phyloP scores from a whole-genome alignment of 2,329 filamentous ascomycete species.

The Fusarium nygamai region DNA sequence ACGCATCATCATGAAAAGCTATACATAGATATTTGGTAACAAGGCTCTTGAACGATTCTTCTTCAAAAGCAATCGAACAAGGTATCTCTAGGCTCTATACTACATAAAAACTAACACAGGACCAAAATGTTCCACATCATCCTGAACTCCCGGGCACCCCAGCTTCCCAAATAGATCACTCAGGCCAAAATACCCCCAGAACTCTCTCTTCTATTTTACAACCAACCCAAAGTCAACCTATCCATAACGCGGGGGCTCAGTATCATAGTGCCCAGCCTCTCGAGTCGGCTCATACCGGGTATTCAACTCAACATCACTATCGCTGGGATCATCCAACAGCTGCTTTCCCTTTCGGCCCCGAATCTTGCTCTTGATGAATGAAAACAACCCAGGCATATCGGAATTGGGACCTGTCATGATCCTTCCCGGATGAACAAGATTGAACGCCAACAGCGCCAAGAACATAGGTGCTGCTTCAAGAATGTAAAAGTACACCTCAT shows the following conservation, averaged over 20 bases:
- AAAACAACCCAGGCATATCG: slow-evolving; percentile 33
- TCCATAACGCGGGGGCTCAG: background rate
- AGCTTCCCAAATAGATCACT: fast-evolving
- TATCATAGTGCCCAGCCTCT: background rate
- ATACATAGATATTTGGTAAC: fast-evolving
- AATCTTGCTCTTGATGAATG: slow-evolving; percentile 8
- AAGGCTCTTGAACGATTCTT: fast-evolving
- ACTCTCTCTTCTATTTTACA: fast-evolving
- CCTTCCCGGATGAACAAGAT: slow-evolving; percentile 53
- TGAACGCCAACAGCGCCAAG: slow-evolving; percentile 53
- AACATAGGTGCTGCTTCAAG: slow-evolving; percentile 58
- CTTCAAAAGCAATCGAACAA: background rate
- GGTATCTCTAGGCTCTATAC: background rate
- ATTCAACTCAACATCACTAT: slow-evolving; percentile 26
- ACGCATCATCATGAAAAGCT: fast-evolving
- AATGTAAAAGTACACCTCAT: slow-evolving; percentile 59
- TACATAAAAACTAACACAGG: background rate
- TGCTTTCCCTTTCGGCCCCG: background rate
- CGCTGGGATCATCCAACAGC: slow-evolving; percentile 24
- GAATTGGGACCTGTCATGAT: slow-evolving; percentile 29
- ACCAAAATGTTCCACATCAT: fast-evolving
- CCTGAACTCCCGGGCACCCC: background rate
- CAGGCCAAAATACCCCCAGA: background rate
- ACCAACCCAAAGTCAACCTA: fast-evolving
- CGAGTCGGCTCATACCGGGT: background rate